A percentile compares a stretch with the other conserved stretches of the same genome.
Evolutionary conservation across 2,329 filamentous ascomycete species (phyloP).

Genomic region (Pseudocercospora eumusae): DNA sequence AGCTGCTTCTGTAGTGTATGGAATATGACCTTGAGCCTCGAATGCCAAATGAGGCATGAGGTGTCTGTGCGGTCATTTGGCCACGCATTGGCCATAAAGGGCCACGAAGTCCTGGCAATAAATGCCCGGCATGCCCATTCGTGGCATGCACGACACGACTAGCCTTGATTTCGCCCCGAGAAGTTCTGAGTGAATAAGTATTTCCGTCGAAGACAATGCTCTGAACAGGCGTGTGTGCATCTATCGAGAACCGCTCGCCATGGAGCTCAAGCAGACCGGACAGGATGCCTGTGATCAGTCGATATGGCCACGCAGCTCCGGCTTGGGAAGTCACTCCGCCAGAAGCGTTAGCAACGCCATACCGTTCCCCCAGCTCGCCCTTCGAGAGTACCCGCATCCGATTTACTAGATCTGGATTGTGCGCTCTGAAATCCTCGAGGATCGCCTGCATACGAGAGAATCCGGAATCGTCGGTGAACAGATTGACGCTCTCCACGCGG

Average conservation of each 20-base stretch:
- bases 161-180: constrained; percentile 18
- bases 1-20: constrained; percentile 16
- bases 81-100: constrained; percentile 24
- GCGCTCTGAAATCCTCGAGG: constrained; percentile 4
- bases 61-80: constrained; percentile 27
- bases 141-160: constrained; percentile 21
- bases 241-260: constrained; percentile 16
- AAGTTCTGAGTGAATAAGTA: constrained; percentile 11
- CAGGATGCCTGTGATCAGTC: constrained; percentile 22
- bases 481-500: constrained; percentile 16
- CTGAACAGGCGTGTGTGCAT: constrained; percentile 22
- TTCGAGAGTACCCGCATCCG: background rate
- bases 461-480: constrained; percentile 12
- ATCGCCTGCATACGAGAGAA: background rate
- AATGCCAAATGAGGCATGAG: background rate
- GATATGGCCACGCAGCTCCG: constrained; percentile 27
- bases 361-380: constrained; percentile 5
- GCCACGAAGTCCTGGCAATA: constrained; percentile 22
- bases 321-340: constrained; percentile 17
- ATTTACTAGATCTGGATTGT: constrained; percentile 8
- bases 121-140: constrained; percentile 25
- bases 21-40: constrained; percentile 17
- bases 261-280: constrained; percentile 8
- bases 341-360: constrained; percentile 14
- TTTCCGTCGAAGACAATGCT: constrained; percentile 3